Conservation (phyloP, 805 yeast genomes). For the Barnettozyma siamensis region DNA sequence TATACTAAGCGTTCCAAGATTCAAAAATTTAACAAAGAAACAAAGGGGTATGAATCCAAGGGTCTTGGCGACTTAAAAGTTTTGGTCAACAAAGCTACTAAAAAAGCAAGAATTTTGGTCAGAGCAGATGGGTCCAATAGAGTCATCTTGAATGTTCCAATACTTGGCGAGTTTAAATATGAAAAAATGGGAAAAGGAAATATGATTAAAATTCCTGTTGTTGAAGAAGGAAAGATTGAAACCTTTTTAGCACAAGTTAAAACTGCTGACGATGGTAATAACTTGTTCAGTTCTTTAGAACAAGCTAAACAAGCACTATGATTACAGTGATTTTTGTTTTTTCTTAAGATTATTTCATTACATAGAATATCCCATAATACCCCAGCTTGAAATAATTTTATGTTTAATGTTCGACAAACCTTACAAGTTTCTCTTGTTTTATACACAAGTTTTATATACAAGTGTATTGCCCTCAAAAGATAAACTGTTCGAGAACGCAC, state of each 20-base stretch:
- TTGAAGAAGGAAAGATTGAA: slow-evolving; percentile 51
- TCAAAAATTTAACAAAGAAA: slow-evolving; percentile 49
- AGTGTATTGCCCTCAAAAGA: no score
- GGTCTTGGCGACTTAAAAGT: slow-evolving; percentile 85
- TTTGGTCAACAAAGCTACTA: slow-evolving; percentile 50
- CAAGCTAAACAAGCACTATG: slow-evolving; percentile 11
- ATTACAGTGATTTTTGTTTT: no score
- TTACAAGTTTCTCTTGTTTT: no score
- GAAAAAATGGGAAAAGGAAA: slow-evolving; percentile 59
- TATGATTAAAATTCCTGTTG: slow-evolving; percentile 59
- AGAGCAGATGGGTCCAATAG: slow-evolving; percentile 89
- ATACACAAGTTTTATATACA: no score
- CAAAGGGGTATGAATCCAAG: slow-evolving; percentile 48
- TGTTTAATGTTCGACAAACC: no score
- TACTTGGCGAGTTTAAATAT: slow-evolving; percentile 55
- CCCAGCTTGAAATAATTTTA: no score
- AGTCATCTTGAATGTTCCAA: slow-evolving; percentile 62
- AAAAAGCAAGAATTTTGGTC: slow-evolving; percentile 63
- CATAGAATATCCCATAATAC: no score
- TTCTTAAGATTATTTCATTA: no score
- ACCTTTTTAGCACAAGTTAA: slow-evolving; percentile 75
- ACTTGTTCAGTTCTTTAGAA: slow-evolving; percentile 33
- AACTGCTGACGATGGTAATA: slow-evolving; percentile 61
- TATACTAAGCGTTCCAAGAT: slow-evolving; percentile 69
- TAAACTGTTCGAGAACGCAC: not conserved